Evolutionary conservation across 768 basidiomycete genomes (phyloP).

Genomic region (Lanmaoa pseudosensibilis): DNA sequence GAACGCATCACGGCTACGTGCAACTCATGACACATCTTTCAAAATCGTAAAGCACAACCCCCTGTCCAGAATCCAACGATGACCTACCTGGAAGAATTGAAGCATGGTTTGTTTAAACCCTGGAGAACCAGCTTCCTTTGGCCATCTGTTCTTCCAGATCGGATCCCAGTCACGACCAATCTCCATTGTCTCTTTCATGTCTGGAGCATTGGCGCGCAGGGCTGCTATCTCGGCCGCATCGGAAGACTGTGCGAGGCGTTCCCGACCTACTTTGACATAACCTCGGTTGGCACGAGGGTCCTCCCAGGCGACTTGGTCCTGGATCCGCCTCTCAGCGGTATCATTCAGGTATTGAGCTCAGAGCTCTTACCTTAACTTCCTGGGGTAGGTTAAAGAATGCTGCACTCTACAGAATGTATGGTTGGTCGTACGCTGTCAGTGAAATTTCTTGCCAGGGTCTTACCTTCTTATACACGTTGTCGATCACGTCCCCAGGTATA

Average conservation of each 20-base stretch:
- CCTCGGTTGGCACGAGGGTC: constrained; percentile 85
- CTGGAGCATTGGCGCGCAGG: constrained; percentile 73
- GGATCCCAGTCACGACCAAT: constrained; percentile 84
- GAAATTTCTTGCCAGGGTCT: constrained; percentile 7
- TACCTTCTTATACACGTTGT: constrained; percentile 67
- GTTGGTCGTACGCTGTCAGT: background rate
- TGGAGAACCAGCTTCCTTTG: constrained; percentile 58
- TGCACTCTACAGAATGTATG: constrained; percentile 53
- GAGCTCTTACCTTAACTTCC: constrained; percentile 52
- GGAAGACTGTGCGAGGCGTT: constrained; percentile 74
- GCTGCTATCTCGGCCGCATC: constrained; percentile 71
- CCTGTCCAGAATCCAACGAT: background rate
- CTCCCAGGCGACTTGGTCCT: constrained; percentile 75
- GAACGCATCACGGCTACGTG: constrained; percentile 82
- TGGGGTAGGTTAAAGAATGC: constrained; percentile 70
- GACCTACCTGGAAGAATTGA: constrained; percentile 65
- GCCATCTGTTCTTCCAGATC: constrained; percentile 82
- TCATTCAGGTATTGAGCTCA: background rate
- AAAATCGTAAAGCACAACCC: constrained; percentile 10
- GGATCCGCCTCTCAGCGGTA: background rate
- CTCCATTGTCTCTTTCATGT: constrained; percentile 85
- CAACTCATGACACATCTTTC: constrained; percentile 70
- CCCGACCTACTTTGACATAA: constrained; percentile 78
- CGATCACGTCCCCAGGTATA: constrained; percentile 55
- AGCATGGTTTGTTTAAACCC: constrained; percentile 73